Evolutionary conservation across 2,329 filamentous ascomycete genomes (phyloP).

Genomic region (Didymella glomerata): DNA sequence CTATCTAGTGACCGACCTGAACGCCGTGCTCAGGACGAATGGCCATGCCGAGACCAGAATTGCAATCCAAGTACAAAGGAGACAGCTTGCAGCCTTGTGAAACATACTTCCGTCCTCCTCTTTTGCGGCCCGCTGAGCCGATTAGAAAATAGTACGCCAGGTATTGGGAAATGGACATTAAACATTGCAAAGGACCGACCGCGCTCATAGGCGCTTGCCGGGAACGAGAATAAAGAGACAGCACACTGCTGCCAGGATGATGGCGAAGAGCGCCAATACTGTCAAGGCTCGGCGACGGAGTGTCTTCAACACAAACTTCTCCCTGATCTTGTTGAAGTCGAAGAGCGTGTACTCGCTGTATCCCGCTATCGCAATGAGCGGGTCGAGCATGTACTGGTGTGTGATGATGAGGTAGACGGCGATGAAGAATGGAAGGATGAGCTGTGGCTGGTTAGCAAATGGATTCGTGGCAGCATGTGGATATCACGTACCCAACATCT

Average conservation of each 20-base stretch:
- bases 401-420: constrained; percentile 78
- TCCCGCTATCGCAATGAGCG: constrained; percentile 85
- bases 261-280: constrained; percentile 76
- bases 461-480: not conserved
- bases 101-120: constrained; percentile 1
- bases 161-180: constrained; percentile 32
- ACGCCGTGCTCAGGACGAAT: constrained; percentile 12
- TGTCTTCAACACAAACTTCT: constrained; percentile 88
- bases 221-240: constrained; percentile 95
- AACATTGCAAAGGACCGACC: constrained; percentile 23
- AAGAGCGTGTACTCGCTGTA: constrained; percentile 97
- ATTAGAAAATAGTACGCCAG: constrained; percentile 26
- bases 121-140: constrained; percentile 5
- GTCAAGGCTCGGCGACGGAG: constrained; percentile 84
- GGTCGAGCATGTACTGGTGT: constrained; percentile 95
- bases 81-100: constrained; percentile 7
- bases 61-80: constrained; percentile 17
- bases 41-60: not conserved
- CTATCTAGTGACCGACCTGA: constrained; percentile 11
- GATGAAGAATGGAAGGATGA: constrained; percentile 89
- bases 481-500: constrained; percentile 79
- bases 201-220: constrained; percentile 74
- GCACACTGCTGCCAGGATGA: constrained; percentile 83
- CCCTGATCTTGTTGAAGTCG: constrained; percentile 85
- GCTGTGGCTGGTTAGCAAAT: constrained; percentile 54